Evolutionary conservation across 441 rosid genomes (phyloP).

Genomic region (Omphalea diandra): DNA sequence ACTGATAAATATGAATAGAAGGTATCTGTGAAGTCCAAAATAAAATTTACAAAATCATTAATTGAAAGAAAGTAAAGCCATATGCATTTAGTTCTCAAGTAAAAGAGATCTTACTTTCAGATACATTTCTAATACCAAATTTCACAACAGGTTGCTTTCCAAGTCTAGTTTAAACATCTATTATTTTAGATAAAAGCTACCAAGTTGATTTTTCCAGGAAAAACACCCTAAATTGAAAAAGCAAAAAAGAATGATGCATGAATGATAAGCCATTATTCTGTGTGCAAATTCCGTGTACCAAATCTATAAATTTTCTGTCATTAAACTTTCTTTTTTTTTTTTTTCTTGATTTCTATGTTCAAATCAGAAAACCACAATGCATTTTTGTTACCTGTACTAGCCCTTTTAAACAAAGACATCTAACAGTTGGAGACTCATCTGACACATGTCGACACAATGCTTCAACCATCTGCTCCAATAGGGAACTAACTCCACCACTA

Average conservation of each 20-base stretch:
- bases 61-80: neutral
- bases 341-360: neutral
- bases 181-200: neutral
- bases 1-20: slow-evolving; percentile 67
- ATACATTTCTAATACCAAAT: neutral
- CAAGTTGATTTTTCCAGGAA: neutral
- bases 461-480: slow-evolving; percentile 95
- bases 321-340: neutral
- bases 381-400: slow-evolving; percentile 80
- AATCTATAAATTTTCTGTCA: neutral
- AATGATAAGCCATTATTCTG: neutral
- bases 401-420: slow-evolving; percentile 96
- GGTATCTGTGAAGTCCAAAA: slow-evolving; percentile 67
- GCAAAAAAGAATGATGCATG: neutral
- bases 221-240: neutral
- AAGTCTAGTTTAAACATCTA: neutral
- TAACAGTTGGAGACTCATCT: slow-evolving; percentile 93
- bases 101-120: neutral
- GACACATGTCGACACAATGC: slow-evolving; percentile 92
- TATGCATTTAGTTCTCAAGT: neutral
- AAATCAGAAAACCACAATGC: slow-evolving; percentile 12
- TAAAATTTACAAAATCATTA: slow-evolving; percentile 10
- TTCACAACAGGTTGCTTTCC: neutral
- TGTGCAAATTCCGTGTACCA: neutral
- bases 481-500: slow-evolving; percentile 77